phyloP scores from a whole-genome alignment of 495 filamentous ascomycete genomes.

The Hypoxylon crocopeplum region DNA sequence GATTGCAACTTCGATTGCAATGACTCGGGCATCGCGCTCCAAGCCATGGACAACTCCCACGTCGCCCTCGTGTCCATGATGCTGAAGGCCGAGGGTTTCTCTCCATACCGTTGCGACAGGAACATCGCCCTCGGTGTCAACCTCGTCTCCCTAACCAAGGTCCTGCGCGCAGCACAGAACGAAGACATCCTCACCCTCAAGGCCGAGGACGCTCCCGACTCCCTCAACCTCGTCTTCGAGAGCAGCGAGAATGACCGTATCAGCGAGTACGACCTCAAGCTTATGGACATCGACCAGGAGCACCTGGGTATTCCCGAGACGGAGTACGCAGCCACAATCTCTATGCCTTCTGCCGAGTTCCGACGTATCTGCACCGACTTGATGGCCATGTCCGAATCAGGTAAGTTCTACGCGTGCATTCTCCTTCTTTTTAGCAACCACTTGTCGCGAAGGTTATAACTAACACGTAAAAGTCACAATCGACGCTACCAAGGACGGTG shows the following conservation, averaged over 20 bases:
- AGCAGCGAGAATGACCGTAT: slow-evolving; percentile 86
- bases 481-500: slow-evolving; percentile 94
- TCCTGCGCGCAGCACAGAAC: slow-evolving; percentile 90
- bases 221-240: slow-evolving; percentile 95
- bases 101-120: slow-evolving; percentile 96
- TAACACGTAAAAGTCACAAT: slow-evolving; percentile 74
- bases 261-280: slow-evolving; percentile 98
- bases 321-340: slow-evolving; percentile 90
- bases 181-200: slow-evolving; percentile 96
- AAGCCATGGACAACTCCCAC: slow-evolving; percentile 99
- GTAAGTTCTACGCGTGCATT: slow-evolving; percentile 54
- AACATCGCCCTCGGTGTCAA: slow-evolving; percentile 99
- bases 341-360: slow-evolving; percentile 90
- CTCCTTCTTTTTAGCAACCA: not conserved
- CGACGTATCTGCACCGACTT: slow-evolving; percentile 93
- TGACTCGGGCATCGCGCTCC: slow-evolving; percentile 96
- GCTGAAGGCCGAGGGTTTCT: slow-evolving; percentile 94
- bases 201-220: slow-evolving; percentile 95
- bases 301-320: slow-evolving; percentile 98
- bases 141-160: slow-evolving; percentile 94
- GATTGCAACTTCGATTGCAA: slow-evolving; percentile 99
- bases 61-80: slow-evolving; percentile 99
- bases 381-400: slow-evolving; percentile 90
- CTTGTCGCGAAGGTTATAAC: not conserved
- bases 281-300: slow-evolving; percentile 99